A percentile compares a stretch with the other conserved stretches of the same genome.
These are phyloP conservation scores for Pestalotiopsis sp. DNA, from an alignment of 2,329 filamentous ascomycete genomes.

Conservation along the genomic window DNA sequence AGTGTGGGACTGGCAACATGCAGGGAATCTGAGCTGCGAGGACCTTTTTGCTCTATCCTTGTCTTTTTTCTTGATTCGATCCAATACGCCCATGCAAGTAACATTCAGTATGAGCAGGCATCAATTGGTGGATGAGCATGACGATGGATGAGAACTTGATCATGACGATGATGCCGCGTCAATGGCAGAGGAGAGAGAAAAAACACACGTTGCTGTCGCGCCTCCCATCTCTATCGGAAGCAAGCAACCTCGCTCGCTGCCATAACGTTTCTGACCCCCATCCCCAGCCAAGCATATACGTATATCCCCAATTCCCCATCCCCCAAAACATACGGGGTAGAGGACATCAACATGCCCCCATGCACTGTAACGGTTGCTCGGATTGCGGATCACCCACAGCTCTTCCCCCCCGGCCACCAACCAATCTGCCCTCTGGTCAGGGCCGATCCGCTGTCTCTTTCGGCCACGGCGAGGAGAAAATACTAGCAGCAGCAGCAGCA, in stretches of 20 bases:
- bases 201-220: background rate
- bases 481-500: background rate
- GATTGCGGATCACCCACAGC: background rate
- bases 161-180: background rate
- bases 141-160: background rate
- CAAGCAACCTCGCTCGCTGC: background rate
- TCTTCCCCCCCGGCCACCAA: background rate
- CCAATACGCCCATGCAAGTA: background rate
- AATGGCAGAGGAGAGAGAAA: background rate
- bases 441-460: background rate
- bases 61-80: background rate
- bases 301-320: too few relatives aligned
- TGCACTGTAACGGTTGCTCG: background rate
- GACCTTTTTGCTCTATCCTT: background rate
- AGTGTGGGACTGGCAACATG: background rate
- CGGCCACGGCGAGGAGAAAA: background rate
- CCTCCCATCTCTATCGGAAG: background rate
- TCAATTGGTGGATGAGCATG: too few relatives aligned
- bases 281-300: background rate
- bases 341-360: background rate
- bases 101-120: too few relatives aligned
- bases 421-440: background rate
- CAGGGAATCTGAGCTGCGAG: background rate
- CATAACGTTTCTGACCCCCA: background rate
- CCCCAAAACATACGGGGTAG: background rate